Conservation (phyloP, 257 asterid species). For the Lycium barbarum region DNA sequence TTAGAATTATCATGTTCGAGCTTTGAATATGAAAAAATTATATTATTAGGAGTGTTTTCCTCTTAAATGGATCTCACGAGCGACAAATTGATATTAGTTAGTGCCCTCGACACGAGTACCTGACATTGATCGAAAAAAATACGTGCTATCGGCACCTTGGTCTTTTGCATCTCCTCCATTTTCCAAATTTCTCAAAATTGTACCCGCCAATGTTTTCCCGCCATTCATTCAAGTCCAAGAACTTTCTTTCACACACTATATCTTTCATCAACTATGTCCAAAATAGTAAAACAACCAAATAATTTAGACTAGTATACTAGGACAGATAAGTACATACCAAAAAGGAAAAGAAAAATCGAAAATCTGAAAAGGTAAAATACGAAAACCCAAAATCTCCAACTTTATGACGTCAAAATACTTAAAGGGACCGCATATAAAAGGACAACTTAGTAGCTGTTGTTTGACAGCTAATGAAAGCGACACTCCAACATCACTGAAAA, state of each 20-base stretch:
- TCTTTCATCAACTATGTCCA: background rate
- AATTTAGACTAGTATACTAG: background rate
- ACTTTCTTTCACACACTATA: background rate
- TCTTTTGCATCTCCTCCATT: too few species aligned
- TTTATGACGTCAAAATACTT: slow-evolving; percentile 22
- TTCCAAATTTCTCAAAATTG: background rate
- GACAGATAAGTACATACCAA: background rate
- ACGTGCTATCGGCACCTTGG: too few species aligned
- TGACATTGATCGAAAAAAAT: too few species aligned
- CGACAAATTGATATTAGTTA: too few species aligned
- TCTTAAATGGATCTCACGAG: too few species aligned
- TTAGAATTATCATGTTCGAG: too few species aligned
- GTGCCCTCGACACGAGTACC: too few species aligned
- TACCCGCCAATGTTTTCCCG: slow-evolving; percentile 9
- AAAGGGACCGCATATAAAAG: background rate
- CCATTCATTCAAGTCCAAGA: background rate
- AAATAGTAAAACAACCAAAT: slow-evolving; percentile 23
- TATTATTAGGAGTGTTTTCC: too few species aligned
- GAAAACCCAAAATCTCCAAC: background rate
- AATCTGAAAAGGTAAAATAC: background rate
- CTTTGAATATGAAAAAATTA: too few species aligned
- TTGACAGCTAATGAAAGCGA: slow-evolving; percentile 52
- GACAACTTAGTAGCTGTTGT: background rate
- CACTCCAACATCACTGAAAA: slow-evolving; percentile 39
- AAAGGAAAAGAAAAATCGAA: background rate